Evolutionary conservation across 2,329 filamentous ascomycete genomes (phyloP), one percentile per base, ranked within the genome.

Genomic region (Monosporascus sp.): DNA sequence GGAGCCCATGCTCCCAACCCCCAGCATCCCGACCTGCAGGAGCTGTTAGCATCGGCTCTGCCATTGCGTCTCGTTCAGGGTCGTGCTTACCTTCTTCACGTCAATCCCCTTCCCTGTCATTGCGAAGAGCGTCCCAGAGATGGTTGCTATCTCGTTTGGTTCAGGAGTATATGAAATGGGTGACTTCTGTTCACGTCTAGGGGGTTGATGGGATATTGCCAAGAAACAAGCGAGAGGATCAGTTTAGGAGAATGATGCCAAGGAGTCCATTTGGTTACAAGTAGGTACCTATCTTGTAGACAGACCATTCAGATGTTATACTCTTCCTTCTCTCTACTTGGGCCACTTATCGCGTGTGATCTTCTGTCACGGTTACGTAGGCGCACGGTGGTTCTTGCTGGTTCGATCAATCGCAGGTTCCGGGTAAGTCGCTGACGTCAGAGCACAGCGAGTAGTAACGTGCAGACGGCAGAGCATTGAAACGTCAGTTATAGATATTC

Each of bases 1-100:
- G 4, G 75, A 76, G n/a, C 81, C 82, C 79, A 84, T 85, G 59
- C 74, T 78, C 5, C 81, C 81, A 18, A 75, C 79, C 22, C 79
- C 80, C 39, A 83, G 75, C 70, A 83, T 79, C 49, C 77, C 80
- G 55, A 84, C 67, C 73, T 79, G 52, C 6, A 18, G 50, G 43
- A 60, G 37, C 22, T 27, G 43, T 46, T 27, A 27, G 14, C 24
- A 31, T 22, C 14, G 5, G 22, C 20, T 17, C n/a, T 17, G 8
- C 17, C n/a, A 17, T 18, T 15, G 15, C 17, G 15, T n/a, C 24
- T 14, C 24, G n/a, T 25, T 7, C 25, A 27, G 43, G n/a, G 22
- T 14, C 17, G 20, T 25, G n/a, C 43, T 46, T 46, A 11, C 43
- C 24, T 31, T 46, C 20, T 18, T 46, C 7, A 46, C n/a, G n/a